Evolutionary conservation across 768 basidiomycete genomes (phyloP), one percentile per base, ranked within the genome.

Genomic region (Pleurotus sapidus): DNA sequence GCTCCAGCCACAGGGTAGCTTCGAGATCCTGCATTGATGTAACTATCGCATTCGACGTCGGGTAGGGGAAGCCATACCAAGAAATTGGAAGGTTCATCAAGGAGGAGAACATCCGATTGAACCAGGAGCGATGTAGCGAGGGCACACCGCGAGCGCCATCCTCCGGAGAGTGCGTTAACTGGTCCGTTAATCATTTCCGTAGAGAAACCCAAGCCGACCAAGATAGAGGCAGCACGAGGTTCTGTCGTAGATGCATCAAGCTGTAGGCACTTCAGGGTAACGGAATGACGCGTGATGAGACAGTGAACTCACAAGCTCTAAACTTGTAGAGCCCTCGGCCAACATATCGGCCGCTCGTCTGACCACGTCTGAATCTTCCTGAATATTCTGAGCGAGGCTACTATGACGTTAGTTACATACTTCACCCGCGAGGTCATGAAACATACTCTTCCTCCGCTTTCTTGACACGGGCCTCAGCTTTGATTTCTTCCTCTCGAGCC

Each of bases 61-160:
- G 8, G 47, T 17, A 49, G 14, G 39, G 12, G 18, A 40, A 56
- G 43, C 9, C 27, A 12, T 11, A 57, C 56, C 57, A 81, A 63
- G 64, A 80, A 81, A 62, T 81, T 78, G 14, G 77, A 77, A 12
- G 78, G 79, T 66, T 87, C 85, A 60, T 87, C 86, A 38, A 87
- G 70, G 8, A 86, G 70, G 18, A 88, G 68, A 11, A 88, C 68
- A 59, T 89, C 83, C 5, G 76, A 76, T 27, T 79, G 74, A 38
- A 83, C 75, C 55, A 87, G 77, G 12, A 89, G 70, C 0, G 83
- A 81, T 27, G 77, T 77, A 3, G 86, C 87, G 2, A 89, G 74
- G 30, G 78, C 77, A 57, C 81, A 81, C 17, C 86, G 74, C 45
- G 83, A 82, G 40, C 80, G 69, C 87, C 87, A 89, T 0, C 87